Base-by-base conservation (phyloP, 768 basidiomycete species). In the Phlebiopsis flavidoalba region DNA sequence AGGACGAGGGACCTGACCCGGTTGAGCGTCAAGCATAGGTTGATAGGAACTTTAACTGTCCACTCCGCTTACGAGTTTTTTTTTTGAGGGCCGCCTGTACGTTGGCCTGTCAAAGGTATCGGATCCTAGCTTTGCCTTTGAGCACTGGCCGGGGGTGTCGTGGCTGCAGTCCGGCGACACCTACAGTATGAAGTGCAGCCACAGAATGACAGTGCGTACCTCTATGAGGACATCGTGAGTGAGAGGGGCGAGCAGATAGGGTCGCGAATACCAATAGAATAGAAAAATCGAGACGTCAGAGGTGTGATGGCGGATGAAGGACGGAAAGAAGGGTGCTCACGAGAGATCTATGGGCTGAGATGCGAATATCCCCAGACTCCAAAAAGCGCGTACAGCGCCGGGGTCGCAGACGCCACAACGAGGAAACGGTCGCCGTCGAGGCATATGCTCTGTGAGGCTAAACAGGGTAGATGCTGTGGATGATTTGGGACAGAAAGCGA, bases 351-450 rank as follows among this genome's bases (percentile, higher is more conserved):
- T 66, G 17, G n/a, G 73, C 75, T 33, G 80, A 78, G 43, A 79
- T 72, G 70, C 86, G n/a, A 88, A 66, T 83, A 86, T 35, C 87
- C 87, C 77, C 83, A 88, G 55, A 86, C 79, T 59, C 86, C 86
- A 68, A 86, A 82, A n/a, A n/a, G n/a, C n/a, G 46, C 73, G 73
- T 60, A 79, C 82, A 52, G 67, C 67, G 21, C 69, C 77, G 31
- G n/a, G n/a, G 63, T 70, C 46, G 73, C 78, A 48, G 71, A 72
- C 53, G 74, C n/a, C n/a, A n/a, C 68, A 60, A 65, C 59, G 48
- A 79, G 61, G 53, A 78, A 63, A 55, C n/a, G n/a, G n/a, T 70
- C 66, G 12, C n/a, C n/a, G 74, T 71, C 11, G 65, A 63, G 50
- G 72, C 67, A 36, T 75, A 66, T 15, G 76, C 75, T n/a, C n/a